phyloP scores from a whole-genome alignment of 345 rosid genomes.

The Corymbia maculata region DNA sequence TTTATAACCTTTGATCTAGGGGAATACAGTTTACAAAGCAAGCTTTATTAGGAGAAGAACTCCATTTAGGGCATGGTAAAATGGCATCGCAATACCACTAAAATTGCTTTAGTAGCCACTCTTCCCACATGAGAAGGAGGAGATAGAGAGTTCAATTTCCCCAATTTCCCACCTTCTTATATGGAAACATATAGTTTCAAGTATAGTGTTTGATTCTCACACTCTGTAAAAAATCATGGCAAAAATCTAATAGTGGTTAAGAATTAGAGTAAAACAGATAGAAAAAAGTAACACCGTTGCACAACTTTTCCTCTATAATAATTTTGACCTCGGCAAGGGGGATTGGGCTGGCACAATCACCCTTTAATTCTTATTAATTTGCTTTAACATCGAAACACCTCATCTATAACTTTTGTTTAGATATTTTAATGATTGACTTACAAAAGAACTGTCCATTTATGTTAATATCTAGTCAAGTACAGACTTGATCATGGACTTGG shows the following conservation, averaged over 20 bases:
- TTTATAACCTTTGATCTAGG: neutral
- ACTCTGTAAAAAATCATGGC: too few species aligned
- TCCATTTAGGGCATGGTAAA: neutral
- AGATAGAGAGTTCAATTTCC: too few species aligned
- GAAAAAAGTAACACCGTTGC: too few species aligned
- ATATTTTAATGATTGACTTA: neutral
- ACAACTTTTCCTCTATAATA: neutral
- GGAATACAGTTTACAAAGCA: neutral
- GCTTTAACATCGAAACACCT: neutral
- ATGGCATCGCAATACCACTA: neutral
- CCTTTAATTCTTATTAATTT: neutral
- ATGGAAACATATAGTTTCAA: too few species aligned
- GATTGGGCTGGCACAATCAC: neutral
- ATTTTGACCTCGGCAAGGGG: neutral
- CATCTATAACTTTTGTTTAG: neutral
- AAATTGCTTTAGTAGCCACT: too few species aligned
- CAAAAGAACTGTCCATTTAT: neutral
- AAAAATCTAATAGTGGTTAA: too few species aligned
- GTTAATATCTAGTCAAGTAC: too few species aligned
- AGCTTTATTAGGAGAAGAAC: neutral
- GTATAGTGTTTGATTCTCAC: too few species aligned
- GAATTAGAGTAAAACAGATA: too few species aligned
- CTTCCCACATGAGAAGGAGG: too few species aligned
- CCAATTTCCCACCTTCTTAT: too few species aligned
- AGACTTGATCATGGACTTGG: too few species aligned